Base-by-base conservation (phyloP, 1,284 basidiomycete genomes). In the Moesziomyces antarcticus region DNA sequence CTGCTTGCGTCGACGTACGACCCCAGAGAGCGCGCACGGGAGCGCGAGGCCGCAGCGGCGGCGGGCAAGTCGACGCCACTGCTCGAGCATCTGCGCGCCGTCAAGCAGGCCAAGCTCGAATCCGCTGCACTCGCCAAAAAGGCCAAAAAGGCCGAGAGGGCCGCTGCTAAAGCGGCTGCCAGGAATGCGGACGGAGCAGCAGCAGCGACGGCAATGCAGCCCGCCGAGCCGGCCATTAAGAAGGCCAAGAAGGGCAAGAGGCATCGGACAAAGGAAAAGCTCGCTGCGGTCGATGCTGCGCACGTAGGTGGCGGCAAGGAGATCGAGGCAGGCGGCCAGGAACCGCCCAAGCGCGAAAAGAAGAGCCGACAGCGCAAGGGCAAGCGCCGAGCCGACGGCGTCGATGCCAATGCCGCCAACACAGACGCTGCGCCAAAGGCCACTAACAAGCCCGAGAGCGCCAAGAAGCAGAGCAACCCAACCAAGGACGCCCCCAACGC, bases 21-120 rank as follows among this genome's bases (percentile, higher is more conserved):
- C 54, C 49, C 50, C 10, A 67, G 47, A 16, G 46, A 53, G 16
- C 62, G 53, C 41, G 59, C 54, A n/a, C 59, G 66, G 50, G 64
- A 62, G 16, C 58, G 33, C 14, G 56, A 59, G 21, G 51, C 50
- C 7, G 52, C 50, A 10, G 42, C 25, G 13, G 46, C 54, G 16
- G 64, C 64, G 24, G 55, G 62, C 13, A 77, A 73, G 44, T 53
- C 52, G 25, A 78, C 79, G 0, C 78, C 79, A n/a, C 50, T 80
- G 24, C 56, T 81, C 42, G 74, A 79, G 40, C 77, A 81, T 54
- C 54, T 81, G 30, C 56, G 79, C 2, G 57, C 61, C 13, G 47
- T 67, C 44, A 69, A 78, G 50, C 45, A 61, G 42, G 74, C 72
- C 8, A 62, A 53, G 40, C 40, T 55, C 33, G 77, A 72, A 30